Conservation (phyloP, 768 basidiomycete species). For the Pleurotus tuoliensis region DNA sequence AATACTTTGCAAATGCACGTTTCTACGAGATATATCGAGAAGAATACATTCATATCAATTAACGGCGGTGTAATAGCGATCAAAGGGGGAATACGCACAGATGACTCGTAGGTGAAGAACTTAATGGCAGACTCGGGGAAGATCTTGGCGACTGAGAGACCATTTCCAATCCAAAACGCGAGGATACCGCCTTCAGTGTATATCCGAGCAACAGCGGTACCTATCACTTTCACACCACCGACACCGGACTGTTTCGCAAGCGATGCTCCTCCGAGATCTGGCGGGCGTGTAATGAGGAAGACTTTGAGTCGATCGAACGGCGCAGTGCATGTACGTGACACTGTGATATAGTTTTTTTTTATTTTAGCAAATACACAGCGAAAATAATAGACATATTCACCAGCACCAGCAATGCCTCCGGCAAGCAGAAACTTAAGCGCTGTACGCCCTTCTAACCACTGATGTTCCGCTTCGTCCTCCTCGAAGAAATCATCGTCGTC, state of each 20-base stretch:
- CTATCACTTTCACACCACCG: constrained; percentile 62
- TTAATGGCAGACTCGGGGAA: constrained; percentile 99
- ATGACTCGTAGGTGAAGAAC: constrained; percentile 92
- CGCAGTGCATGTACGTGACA: constrained; percentile 93
- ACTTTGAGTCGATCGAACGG: constrained; percentile 97
- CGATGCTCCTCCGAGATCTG: constrained; percentile 60
- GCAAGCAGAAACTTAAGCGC: constrained; percentile 90
- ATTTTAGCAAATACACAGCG: constrained; percentile 28
- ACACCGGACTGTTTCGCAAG: constrained; percentile 39
- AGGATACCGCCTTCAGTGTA: constrained; percentile 86
- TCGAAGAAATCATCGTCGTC: constrained; percentile 45
- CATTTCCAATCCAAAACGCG: constrained; percentile 98
- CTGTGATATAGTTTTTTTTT: constrained; percentile 35
- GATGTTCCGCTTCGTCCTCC: constrained; percentile 57
- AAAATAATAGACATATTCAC: constrained; percentile 40
- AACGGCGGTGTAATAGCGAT: too few relatives aligned
- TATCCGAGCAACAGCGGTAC: constrained; percentile 71
- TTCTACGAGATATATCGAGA: constrained; percentile 49
- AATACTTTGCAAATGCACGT: constrained; percentile 88
- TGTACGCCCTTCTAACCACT: constrained; percentile 61
- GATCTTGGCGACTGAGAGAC: constrained; percentile 90
- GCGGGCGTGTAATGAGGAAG: constrained; percentile 88
- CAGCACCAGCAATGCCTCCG: constrained; percentile 91
- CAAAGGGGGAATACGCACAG: constrained; percentile 52
- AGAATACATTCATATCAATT: too few relatives aligned